These are phyloP conservation scores for Teunomyces stri DNA, from an alignment of 805 yeast genomes.

Conservation along the genomic window DNA sequence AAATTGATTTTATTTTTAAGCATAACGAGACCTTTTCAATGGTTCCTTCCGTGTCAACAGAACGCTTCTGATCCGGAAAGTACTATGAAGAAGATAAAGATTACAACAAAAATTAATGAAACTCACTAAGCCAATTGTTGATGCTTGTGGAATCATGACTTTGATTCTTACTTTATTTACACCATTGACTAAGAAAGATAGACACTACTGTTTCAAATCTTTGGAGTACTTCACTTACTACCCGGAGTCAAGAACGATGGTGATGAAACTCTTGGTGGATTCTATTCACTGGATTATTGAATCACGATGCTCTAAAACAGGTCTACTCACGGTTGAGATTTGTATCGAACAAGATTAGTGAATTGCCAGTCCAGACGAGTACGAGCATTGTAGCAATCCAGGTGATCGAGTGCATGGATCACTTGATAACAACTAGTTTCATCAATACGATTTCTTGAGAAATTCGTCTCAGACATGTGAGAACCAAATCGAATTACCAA, in stretches of 20 bases:
- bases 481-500: slow-evolving; percentile 91
- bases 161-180: slow-evolving; percentile 67
- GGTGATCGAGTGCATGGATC: slow-evolving; percentile 69
- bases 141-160: slow-evolving; percentile 71
- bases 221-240: slow-evolving; percentile 66
- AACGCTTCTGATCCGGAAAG: too few relatives aligned
- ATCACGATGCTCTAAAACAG: slow-evolving; percentile 59
- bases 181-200: slow-evolving; percentile 61
- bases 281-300: slow-evolving; percentile 61
- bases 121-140: slow-evolving; percentile 58
- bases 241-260: slow-evolving; percentile 75
- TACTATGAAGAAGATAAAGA: too few relatives aligned
- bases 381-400: slow-evolving; percentile 74
- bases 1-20: too few relatives aligned
- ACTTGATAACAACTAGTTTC: slow-evolving; percentile 61
- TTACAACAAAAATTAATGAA: slow-evolving; percentile 4
- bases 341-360: slow-evolving; percentile 9
- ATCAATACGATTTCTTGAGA: slow-evolving; percentile 71
- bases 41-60: too few relatives aligned
- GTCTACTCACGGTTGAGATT: slow-evolving; percentile 52
- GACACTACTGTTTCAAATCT: slow-evolving; percentile 63
- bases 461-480: slow-evolving; percentile 91
- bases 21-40: too few relatives aligned
- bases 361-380: slow-evolving; percentile 58
- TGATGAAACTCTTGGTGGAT: slow-evolving; percentile 69